Base-by-base conservation (phyloP, 169 alveolate genomes). In the Eimeria brunetti region DNA sequence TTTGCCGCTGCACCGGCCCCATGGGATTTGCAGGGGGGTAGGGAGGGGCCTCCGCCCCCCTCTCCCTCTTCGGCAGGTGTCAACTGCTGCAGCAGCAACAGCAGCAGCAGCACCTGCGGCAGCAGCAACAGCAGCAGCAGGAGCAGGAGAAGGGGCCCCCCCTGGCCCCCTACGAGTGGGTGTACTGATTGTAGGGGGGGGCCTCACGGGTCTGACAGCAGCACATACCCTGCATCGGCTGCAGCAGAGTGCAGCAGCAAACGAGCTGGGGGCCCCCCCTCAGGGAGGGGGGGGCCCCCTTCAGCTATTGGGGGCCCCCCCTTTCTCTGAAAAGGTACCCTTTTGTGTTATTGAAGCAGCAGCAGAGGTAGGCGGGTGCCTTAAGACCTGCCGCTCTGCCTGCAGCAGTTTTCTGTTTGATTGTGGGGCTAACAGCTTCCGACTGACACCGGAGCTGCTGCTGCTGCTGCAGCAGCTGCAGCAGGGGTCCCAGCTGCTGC, bases 121-220 rank as follows among this genome's bases (percentile, higher is more conserved):
- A 22, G 73, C 73, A 22, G 73, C 73, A 22, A 22, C 73, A 22
- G 30, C 73, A 22, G 30, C 73, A 22, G 30, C 73, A 22, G 73
- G 36, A 22, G 73, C 73, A 62, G 1, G 33, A 1, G 36, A 41
- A 44, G 62, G 60, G 36, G 58, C n/a, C 86, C 80, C 86, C 53
- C 58, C 14, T 2, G 86, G 86, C 7, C 86, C 86, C 53, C 89
- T 80, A 0, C 67, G 73, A 64, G 89, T 81, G 0, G 89, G 73
- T 2, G 90, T 91, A 62, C 64, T 91, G 67, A 58, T 91, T 2
- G 95, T 91, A n/a, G 95, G 95, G 9, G 95, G 69, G 5, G 95
- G 95, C n/a, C 73, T 91, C 75, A 91, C 95, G 18, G 95, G 95
- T 38, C 90, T 91, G 27, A 76, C 95, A 3, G 95, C 95, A 16